Evolutionary conservation across 2,329 filamentous ascomycete genomes (phyloP).

Genomic region (Chrysoporthe austroafricana): DNA sequence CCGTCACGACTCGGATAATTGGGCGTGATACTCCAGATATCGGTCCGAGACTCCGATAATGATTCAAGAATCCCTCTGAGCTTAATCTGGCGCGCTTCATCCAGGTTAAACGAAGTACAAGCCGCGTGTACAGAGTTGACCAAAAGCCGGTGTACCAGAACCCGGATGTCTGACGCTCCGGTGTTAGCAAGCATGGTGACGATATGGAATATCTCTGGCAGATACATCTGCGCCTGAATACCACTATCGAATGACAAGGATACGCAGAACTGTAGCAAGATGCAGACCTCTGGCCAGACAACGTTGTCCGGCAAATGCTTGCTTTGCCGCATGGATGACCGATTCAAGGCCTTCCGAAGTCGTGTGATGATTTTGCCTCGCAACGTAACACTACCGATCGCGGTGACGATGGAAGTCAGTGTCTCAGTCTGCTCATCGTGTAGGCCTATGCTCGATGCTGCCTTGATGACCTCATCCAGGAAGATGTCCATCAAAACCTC

Average conservation of each 20-base stretch:
- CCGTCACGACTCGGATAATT: slow-evolving; percentile 52
- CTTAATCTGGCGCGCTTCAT: slow-evolving; percentile 61
- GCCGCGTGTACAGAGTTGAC: slow-evolving; percentile 71
- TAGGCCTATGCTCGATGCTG: slow-evolving; percentile 59
- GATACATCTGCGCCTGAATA: slow-evolving; percentile 68
- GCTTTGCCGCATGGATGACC: slow-evolving; percentile 69
- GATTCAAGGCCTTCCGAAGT: slow-evolving; percentile 68
- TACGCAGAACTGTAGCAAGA: slow-evolving; percentile 68
- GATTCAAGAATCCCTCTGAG: slow-evolving; percentile 60
- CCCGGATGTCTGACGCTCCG: slow-evolving; percentile 59
- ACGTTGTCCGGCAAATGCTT: slow-evolving; percentile 67
- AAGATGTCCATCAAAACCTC: slow-evolving; percentile 69
- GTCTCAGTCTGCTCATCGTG: slow-evolving; percentile 64
- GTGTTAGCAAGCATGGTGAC: slow-evolving; percentile 73
- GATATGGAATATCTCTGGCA: slow-evolving; percentile 72
- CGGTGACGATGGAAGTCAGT: slow-evolving; percentile 64
- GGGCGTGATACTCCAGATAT: slow-evolving; percentile 58
- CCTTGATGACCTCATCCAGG: slow-evolving; percentile 68
- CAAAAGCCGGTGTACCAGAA: slow-evolving; percentile 64
- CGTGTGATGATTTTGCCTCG: slow-evolving; percentile 68
- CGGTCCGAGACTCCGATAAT: slow-evolving; percentile 62
- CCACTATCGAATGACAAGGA: slow-evolving; percentile 70
- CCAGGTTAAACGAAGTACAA: slow-evolving; percentile 66
- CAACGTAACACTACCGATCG: slow-evolving; percentile 67
- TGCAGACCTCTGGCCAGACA: slow-evolving; percentile 71